phyloP scores from a whole-genome alignment of 2,329 filamentous ascomycete species.

The Talaromyces sp. region DNA sequence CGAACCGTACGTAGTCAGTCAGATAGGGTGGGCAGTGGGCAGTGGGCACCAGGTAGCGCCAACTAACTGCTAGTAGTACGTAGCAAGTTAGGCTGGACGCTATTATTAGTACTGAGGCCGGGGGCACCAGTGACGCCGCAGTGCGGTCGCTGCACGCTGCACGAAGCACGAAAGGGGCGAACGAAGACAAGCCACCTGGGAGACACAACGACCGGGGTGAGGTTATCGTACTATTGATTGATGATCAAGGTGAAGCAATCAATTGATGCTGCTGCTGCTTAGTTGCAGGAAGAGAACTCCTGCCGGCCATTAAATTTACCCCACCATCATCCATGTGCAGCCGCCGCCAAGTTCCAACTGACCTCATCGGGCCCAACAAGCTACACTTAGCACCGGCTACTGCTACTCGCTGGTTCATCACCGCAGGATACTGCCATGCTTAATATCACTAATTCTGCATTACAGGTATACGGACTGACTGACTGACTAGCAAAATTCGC shows the following conservation, averaged over 20 bases:
- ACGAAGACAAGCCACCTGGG: neutral
- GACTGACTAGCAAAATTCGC: neutral
- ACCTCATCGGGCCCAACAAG: neutral
- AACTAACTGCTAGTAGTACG: neutral
- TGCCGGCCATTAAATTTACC: neutral
- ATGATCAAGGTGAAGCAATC: neutral
- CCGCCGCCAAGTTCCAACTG: neutral
- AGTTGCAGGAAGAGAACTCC: neutral
- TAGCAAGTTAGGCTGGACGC: neutral
- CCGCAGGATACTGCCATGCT: neutral
- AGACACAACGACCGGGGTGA: neutral
- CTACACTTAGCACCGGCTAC: neutral
- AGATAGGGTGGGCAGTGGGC: neutral
- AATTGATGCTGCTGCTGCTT: neutral
- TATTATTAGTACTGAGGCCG: neutral
- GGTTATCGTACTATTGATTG: neutral
- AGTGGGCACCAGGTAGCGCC: neutral
- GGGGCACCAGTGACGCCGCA: neutral
- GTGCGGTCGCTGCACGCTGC: neutral
- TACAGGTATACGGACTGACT: neutral
- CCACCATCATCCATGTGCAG: neutral
- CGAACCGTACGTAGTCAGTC: neutral
- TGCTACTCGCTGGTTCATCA: neutral
- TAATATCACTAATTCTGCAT: neutral
- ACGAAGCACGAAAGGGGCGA: neutral